Conservation (phyloP, 2,329 filamentous ascomycete species). For the Pestalotiopsis sp. region DNA sequence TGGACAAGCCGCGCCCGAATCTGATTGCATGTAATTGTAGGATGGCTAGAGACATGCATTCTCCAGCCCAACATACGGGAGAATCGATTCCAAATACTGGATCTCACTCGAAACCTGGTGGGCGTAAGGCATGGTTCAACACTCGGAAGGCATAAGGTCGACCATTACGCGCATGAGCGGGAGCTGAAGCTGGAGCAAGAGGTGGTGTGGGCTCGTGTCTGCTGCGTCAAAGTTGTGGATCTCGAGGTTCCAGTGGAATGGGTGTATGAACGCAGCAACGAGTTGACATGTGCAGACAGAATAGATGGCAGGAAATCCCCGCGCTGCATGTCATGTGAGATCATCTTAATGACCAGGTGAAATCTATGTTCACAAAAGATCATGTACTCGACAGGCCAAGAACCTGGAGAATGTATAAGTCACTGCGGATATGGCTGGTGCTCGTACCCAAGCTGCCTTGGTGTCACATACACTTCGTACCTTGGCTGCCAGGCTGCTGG, state of each 20-base stretch:
- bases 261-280: not conserved
- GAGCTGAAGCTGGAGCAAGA: not conserved
- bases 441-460: no score
- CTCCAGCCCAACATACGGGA: not conserved
- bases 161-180: not conserved
- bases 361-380: no score
- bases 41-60: not conserved
- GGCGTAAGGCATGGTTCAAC: not conserved
- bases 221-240: not conserved
- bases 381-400: no score
- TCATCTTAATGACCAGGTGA: no score
- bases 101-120: not conserved
- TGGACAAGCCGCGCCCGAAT: not conserved
- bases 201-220: not conserved
- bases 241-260: not conserved
- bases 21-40: not conserved
- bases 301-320: not conserved
- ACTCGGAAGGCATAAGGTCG: not conserved
- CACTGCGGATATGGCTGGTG: no score
- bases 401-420: no score
- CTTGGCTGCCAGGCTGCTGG: no score
- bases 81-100: slow-evolving; percentile 4
- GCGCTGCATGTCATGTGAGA: not conserved
- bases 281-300: not conserved
- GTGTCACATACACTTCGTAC: no score